phyloP scores from a whole-genome alignment of 2,329 filamentous ascomycete genomes.

The Bipolaris cookei region DNA sequence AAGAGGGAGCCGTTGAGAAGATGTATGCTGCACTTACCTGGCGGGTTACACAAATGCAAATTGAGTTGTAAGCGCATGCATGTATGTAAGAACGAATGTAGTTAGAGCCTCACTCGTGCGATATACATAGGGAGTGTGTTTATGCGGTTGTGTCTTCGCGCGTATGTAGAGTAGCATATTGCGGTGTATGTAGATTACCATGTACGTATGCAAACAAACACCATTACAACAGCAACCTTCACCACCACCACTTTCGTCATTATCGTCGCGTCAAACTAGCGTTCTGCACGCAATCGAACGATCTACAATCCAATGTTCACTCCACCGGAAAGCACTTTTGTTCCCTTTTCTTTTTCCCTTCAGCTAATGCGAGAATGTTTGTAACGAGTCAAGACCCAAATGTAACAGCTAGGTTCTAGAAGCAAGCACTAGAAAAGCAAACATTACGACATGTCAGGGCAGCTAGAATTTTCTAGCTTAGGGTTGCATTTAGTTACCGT shows the following conservation, averaged over 20 bases:
- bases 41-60: not conserved
- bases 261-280: not conserved
- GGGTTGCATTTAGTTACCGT: not conserved
- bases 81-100: not conserved
- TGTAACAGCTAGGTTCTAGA: not conserved
- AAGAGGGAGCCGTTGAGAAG: not conserved
- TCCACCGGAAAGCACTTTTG: not conserved
- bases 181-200: not conserved
- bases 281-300: not conserved
- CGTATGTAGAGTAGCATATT: not conserved
- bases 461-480: not conserved
- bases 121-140: not conserved
- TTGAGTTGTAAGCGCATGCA: not conserved
- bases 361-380: not conserved
- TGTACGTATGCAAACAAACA: not conserved
- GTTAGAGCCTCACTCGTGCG: not conserved
- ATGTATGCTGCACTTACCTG: not conserved
- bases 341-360: not conserved
- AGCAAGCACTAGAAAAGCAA: not conserved
- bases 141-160: not conserved
- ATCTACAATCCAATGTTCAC: not conserved
- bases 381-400: not conserved
- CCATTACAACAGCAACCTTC: not conserved
- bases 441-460: not conserved
- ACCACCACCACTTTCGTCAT: not conserved